Evolutionary conservation across 2,329 filamentous ascomycete genomes (phyloP), one percentile per base, ranked within the genome.

Genomic region (Beauveria caledonica): DNA sequence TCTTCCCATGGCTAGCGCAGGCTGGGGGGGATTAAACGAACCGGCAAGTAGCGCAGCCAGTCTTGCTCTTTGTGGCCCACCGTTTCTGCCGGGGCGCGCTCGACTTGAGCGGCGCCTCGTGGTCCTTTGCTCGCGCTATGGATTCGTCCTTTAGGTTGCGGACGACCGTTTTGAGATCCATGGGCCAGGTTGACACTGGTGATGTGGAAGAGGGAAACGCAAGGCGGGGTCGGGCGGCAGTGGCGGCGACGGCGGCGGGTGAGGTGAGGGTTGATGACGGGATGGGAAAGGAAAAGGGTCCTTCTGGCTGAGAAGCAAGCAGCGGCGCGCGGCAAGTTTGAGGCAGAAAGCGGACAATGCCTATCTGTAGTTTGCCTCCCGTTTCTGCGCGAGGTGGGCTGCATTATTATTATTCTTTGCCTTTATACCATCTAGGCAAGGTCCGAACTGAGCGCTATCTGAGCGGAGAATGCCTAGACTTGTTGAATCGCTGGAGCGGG

Each of bases 41-140:
- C 60, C 60, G 52, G 15, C 60, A 61, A 58, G 60, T 61, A 46
- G 54, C 60, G 39, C 60, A 61, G 39, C 60, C 60, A 19, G 60
- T 61, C 27, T 55, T 61, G 40, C 25, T 61, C 60, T 61, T 61
- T 3, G 53, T 54, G 48, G 60, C 60, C 60, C 60, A 61, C 57
- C 57, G 57, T 46, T 60, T 60, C 49, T 60, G 57, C 57, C 57
- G 57, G 49, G 57, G 48, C 49, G 39, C 49, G 10, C 25, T 19
- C 46, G 48, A 52, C 40, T 60, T 60, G 40, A 53, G 48, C 48
- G 46, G 57, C 27, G n/a, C 40, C 13, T 52, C 33, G 27, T 52
- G 25, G 40, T 53, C 49, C 57, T 60, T 42, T 27, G 57, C 57
- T 15, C 50, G 48, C 36, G 57, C 57, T 44, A 52, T 25, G 2